Evolutionary conservation across 371 early-diverging fungal genomes (phyloP), one percentile per base, ranked within the genome.

Genomic region (Saksenaea oblongispora): DNA sequence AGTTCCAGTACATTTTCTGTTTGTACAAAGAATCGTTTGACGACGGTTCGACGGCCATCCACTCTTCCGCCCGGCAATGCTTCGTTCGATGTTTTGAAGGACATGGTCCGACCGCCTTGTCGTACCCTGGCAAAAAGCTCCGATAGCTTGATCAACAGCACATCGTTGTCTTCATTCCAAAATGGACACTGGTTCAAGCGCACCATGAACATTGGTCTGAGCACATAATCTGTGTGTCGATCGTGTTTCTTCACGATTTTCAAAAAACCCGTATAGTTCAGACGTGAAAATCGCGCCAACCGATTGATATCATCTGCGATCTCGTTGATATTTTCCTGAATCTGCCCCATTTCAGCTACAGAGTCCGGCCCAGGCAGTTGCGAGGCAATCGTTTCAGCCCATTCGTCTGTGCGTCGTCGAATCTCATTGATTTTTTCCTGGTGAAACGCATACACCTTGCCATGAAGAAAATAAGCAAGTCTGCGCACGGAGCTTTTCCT

Each of bases 201-300:
- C 65, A 89, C 89, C 84, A 92, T 90, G 73, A 95, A 97, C 80
- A 91, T 87, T 37, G 94, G 92, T 68, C 92, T 89, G 53, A 98
- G 81, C 15, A 87, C 80, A 78, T 89, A 94, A 34, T 84, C 77
- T 13, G 96, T 95, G 76, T 95, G 91, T 78, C 95, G 95, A 74
- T 98, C 99, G 74, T 97, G 97, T 79, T 98, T 98, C 78, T 97
- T 98, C 67, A 98, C 87, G 58, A 98, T 95, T 81, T 97, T 98
- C 60, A 97, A 81, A 65, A 98, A 97, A 9, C 96, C 99, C 2
- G 96, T 90, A 71, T 95, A 95, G 78, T 99, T 99, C 65, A 98
- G 82, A 26, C 98, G 89, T 4, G 95, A 90, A 75, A 90, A 98
- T 74, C 92, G 93, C 15, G 95, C 90, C 54, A 98, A 87, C 63